Conservation (phyloP, 495 filamentous ascomycete genomes). For the Astrothelium subdiscretum region DNA sequence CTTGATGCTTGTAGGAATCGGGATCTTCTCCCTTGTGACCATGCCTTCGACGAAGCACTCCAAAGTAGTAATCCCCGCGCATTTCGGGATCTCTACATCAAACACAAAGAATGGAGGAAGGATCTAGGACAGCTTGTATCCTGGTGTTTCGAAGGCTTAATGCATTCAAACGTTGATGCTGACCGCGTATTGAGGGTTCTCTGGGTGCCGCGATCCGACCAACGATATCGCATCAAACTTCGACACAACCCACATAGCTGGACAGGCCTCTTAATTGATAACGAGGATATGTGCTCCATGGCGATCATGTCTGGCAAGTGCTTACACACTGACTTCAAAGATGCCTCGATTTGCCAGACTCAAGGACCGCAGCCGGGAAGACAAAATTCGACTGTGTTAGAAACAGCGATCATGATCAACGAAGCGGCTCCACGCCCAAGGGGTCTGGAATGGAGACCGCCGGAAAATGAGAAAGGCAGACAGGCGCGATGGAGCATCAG, state of each 20-base stretch:
- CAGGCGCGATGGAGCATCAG: slow-evolving; percentile 3
- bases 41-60: slow-evolving; percentile 10
- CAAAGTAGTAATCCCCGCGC: slow-evolving; percentile 2
- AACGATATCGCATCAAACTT: slow-evolving; percentile 5
- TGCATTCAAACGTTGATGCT: slow-evolving; percentile 4
- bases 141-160: slow-evolving; percentile 8
- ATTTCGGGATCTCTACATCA: slow-evolving; percentile 7
- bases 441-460: neutral
- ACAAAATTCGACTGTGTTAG: neutral
- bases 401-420: slow-evolving; percentile 7
- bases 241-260: slow-evolving; percentile 7
- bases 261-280: slow-evolving; percentile 6
- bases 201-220: slow-evolving; percentile 2
- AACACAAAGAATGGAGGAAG: slow-evolving; percentile 5
- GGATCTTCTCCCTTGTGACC: neutral
- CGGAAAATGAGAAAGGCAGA: neutral
- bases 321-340: slow-evolving; percentile 5
- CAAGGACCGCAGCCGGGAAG: neutral
- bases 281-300: slow-evolving; percentile 1
- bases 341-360: slow-evolving; percentile 1
- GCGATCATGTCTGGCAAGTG: slow-evolving; percentile 6
- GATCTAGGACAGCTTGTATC: slow-evolving; percentile 7
- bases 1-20: slow-evolving; percentile 6
- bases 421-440: slow-evolving; percentile 1
- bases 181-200: slow-evolving; percentile 3